Evolutionary conservation across 176 grass and related monocot species (phyloP).

Genomic region (maize (Zea mays)): DNA sequence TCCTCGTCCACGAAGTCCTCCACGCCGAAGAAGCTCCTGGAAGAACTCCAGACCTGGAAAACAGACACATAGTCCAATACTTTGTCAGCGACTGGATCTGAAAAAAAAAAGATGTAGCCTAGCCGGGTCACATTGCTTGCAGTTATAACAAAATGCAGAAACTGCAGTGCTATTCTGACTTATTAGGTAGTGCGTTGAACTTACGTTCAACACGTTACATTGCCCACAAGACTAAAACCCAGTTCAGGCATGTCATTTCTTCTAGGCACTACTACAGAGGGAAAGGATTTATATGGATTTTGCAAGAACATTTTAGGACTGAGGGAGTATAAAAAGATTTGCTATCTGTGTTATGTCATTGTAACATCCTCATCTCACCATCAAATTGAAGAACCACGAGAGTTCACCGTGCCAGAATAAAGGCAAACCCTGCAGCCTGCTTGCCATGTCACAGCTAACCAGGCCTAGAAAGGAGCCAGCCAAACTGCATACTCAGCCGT

Average conservation of each 20-base stretch:
- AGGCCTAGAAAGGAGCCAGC: background rate
- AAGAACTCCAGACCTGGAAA: constrained; percentile 14
- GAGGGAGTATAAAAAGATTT: background rate
- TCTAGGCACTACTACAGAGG: background rate
- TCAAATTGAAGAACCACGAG: background rate
- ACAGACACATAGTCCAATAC: background rate
- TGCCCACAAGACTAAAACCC: background rate
- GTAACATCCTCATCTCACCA: background rate
- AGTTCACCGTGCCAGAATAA: background rate
- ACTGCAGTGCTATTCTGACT: background rate
- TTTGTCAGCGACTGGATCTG: background rate
- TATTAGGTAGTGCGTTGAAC: background rate
- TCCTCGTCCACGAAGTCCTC: constrained; percentile 89
- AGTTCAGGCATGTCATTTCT: background rate
- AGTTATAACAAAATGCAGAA: background rate
- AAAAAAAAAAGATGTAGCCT: background rate
- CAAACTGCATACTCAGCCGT: background rate
- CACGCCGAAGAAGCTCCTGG: constrained; percentile 90
- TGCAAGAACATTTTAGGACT: background rate
- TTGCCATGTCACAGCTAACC: background rate
- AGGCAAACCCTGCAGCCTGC: background rate
- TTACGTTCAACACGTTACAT: background rate
- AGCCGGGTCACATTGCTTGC: background rate
- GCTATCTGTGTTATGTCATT: background rate
- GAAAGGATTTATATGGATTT: background rate